phyloP scores from a whole-genome alignment of 768 basidiomycete genomes.

The Podaxis mareebaensis region DNA sequence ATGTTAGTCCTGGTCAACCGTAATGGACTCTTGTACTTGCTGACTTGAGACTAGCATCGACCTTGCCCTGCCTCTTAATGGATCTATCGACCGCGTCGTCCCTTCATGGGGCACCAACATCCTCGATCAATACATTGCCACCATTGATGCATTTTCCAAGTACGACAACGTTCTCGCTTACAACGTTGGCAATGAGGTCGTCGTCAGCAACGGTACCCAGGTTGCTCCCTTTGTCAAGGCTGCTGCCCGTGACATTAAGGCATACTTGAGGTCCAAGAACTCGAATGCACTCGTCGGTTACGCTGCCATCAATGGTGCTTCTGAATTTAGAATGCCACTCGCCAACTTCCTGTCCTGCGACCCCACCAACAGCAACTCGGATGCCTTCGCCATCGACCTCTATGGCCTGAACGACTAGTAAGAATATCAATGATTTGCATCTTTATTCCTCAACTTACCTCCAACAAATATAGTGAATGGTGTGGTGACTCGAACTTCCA shows the following conservation, averaged over 20 bases:
- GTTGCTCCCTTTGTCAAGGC: conserved; percentile 86
- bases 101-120: conserved; percentile 84
- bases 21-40: conserved; percentile 5
- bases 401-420: conserved; percentile 90
- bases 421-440: conserved; percentile 24
- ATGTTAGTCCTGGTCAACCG: conserved; percentile 54
- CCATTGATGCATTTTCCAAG: conserved; percentile 77
- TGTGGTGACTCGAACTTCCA: conserved; percentile 69
- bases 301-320: conserved; percentile 76
- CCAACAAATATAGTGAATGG: conserved; percentile 59
- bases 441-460: not conserved
- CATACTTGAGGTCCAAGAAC: conserved; percentile 75
- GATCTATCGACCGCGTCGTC: conserved; percentile 71
- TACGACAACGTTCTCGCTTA: conserved; percentile 90
- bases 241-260: conserved; percentile 84
- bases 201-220: conserved; percentile 50
- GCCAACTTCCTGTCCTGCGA: conserved; percentile 85
- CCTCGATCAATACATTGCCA: conserved; percentile 74
- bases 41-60: conserved; percentile 62
- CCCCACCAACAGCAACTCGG: conserved; percentile 49
- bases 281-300: conserved; percentile 79
- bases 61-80: conserved; percentile 81
- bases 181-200: conserved; percentile 90
- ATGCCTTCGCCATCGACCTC: conserved; percentile 70
- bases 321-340: conserved; percentile 61